A percentile compares a stretch with the other conserved stretches of the same genome.
Conservation (phyloP, 2,329 filamentous ascomycete species). For the Fusarium virguliforme region DNA sequence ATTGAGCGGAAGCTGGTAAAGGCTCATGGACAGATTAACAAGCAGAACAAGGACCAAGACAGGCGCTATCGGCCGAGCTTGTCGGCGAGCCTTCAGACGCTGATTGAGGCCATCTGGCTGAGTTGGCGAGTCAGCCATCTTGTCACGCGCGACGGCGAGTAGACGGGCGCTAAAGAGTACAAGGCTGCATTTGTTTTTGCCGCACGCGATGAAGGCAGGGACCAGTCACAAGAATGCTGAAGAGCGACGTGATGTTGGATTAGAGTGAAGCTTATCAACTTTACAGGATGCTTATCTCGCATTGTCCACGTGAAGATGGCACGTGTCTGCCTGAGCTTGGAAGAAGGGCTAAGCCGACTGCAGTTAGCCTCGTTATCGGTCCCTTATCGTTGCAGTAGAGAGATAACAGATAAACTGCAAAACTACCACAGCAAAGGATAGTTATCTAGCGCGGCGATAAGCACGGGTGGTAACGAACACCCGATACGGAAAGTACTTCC, state of each 20-base stretch:
- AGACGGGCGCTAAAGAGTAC: too few relatives aligned
- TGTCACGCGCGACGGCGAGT: not conserved
- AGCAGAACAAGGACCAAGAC: constrained; percentile 62
- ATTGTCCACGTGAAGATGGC: not conserved
- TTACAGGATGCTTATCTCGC: not conserved
- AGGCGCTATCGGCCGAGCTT: constrained; percentile 24
- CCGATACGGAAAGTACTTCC: too few relatives aligned
- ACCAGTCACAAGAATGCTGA: not conserved
- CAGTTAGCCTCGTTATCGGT: not conserved
- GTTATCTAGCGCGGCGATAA: too few relatives aligned
- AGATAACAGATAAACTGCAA: too few relatives aligned
- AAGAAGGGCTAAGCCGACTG: not conserved
- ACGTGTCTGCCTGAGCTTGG: not conserved
- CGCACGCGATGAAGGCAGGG: not conserved
- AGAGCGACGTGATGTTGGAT: constrained; percentile 1
- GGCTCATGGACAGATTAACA: constrained; percentile 64
- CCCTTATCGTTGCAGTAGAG: too few relatives aligned
- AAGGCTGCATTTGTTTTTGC: too few relatives aligned
- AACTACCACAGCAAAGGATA: too few relatives aligned
- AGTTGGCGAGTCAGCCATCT: constrained; percentile 3
- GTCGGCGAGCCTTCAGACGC: not conserved
- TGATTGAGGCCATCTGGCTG: not conserved
- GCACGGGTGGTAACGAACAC: too few relatives aligned
- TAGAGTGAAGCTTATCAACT: constrained; percentile 1
- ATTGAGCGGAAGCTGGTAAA: constrained; percentile 66